A percentile compares a stretch with the other conserved stretches of the same genome.
Conservation (phyloP, 2,329 filamentous ascomycete species). For the Colletotrichum limetticola region DNA sequence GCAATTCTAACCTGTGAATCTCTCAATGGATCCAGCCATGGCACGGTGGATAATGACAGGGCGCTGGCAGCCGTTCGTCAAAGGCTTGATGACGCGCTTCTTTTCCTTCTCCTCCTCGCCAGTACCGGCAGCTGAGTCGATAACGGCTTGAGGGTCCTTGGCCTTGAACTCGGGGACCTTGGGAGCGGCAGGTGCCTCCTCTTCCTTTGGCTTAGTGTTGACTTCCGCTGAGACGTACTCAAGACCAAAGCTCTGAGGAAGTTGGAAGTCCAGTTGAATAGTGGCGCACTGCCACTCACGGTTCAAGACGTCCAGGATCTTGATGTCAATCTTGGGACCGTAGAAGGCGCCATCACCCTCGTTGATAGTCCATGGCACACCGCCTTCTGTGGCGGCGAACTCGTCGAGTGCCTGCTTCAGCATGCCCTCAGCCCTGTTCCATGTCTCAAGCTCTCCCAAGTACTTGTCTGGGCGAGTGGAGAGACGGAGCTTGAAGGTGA, state of each 20-base stretch:
- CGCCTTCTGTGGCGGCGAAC: slow-evolving; percentile 64
- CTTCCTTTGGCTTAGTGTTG: slow-evolving; percentile 48
- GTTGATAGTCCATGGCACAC: slow-evolving; percentile 81
- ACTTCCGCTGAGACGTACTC: slow-evolving; percentile 82
- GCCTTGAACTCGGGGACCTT: slow-evolving; percentile 45
- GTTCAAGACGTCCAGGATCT: slow-evolving; percentile 86
- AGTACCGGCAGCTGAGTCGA: slow-evolving; percentile 51
- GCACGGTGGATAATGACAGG: slow-evolving; percentile 91
- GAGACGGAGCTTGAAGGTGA: slow-evolving; percentile 81
- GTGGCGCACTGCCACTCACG: slow-evolving; percentile 87
- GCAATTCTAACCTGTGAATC: slow-evolving; percentile 46
- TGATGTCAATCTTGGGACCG: slow-evolving; percentile 98
- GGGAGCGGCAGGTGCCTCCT: slow-evolving; percentile 44
- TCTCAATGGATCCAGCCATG: slow-evolving; percentile 75
- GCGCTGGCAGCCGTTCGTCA: slow-evolving; percentile 77
- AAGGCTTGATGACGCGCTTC: slow-evolving; percentile 53
- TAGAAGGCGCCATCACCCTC: slow-evolving; percentile 98
- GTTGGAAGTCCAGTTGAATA: slow-evolving; percentile 91
- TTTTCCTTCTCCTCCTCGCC: slow-evolving; percentile 54
- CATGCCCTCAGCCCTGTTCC: slow-evolving; percentile 87
- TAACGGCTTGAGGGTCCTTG: slow-evolving; percentile 43
- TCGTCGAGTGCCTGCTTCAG: slow-evolving; percentile 82
- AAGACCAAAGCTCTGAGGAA: slow-evolving; percentile 75
- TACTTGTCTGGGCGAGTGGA: slow-evolving; percentile 91
- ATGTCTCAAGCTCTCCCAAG: slow-evolving; percentile 86